Evolutionary conservation across 176 grass and related monocot genomes (phyloP), one percentile per base, ranked within the genome.

Genomic region (Typha latifolia): DNA sequence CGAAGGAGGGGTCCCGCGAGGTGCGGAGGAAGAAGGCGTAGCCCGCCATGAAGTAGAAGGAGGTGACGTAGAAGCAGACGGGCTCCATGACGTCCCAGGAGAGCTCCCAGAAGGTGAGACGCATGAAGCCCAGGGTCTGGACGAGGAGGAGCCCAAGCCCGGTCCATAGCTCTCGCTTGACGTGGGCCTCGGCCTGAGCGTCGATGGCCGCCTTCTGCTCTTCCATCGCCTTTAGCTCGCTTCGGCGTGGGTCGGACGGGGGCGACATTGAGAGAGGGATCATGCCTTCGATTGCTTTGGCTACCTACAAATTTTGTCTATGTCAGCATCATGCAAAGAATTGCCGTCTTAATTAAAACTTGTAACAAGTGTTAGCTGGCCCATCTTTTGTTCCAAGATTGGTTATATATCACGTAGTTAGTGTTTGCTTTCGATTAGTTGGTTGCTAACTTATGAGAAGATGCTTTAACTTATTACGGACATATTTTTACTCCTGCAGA

Each of bases 41-140:
- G 19, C 91, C 87, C 0, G 77, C 87, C 84, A 96, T 91, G 79
- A 96, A 88, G 74, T 96, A 91, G 47, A 82, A 23, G 23, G 87
- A 96, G 55, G 87, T 85, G 31, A 96, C 87, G 14, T 83, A 96
- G 77, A 91, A 96, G 82, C 91, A 96, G 43, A 96, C 91, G 51
- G 91, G 91, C 79, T 96, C 91, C 91, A 96, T 96, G 6, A 96
- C 91, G 18, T 96, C 87, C 91, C 91, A 96, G 15, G 87, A 88
- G 1, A 96, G 84, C 85, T 96, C 91, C 87, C 91, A 96, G 74
- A 96, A 96, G 9, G 91, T 96, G 48, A 96, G 84, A 69, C 91
- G 74, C 87, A 85, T 81, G 77, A 96, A 91, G 27, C 81, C 87
- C 9, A 71, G 77, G 6, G 91, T 96, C 69, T 96, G 91, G 32